A percentile compares a stretch with the other conserved stretches of the same genome.
Evolutionary conservation across 2,329 filamentous ascomycete genomes (phyloP).

Genomic region (Paracamarosporium sp.): DNA sequence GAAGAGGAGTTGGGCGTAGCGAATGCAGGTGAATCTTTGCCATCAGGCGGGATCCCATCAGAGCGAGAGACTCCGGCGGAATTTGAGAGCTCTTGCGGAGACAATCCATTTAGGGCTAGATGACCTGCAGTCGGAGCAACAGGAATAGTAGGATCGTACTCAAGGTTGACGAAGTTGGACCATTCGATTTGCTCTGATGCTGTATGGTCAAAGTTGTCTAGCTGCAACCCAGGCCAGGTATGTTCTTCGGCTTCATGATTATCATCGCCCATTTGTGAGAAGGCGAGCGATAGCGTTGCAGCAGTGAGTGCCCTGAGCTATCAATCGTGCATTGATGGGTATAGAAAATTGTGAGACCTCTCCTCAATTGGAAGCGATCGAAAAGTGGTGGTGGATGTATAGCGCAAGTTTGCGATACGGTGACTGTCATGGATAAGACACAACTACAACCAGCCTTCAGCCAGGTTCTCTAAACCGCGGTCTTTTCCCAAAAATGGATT

Average conservation of each 20-base stretch:
- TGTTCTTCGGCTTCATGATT: not conserved
- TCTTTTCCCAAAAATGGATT: no score
- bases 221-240: not conserved
- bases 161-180: constrained; percentile 1
- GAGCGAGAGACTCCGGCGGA: no score
- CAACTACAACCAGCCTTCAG: no score
- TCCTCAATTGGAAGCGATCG: not conserved
- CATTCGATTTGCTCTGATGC: constrained; percentile 5
- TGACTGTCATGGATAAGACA: no score
- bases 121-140: not conserved
- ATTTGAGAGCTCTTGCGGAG: not conserved
- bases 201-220: not conserved
- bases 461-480: no score
- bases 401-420: not conserved
- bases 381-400: not conserved
- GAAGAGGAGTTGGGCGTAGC: not conserved
- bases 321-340: not conserved
- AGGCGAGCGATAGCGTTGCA: not conserved
- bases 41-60: not conserved
- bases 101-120: not conserved
- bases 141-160: constrained; percentile 1
- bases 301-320: not conserved
- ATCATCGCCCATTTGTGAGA: not conserved
- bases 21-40: not conserved
- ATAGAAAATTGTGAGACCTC: not conserved